Evolutionary conservation across 1,139 yeast species (phyloP).

Genomic region (Yamadazyma dendronema): DNA sequence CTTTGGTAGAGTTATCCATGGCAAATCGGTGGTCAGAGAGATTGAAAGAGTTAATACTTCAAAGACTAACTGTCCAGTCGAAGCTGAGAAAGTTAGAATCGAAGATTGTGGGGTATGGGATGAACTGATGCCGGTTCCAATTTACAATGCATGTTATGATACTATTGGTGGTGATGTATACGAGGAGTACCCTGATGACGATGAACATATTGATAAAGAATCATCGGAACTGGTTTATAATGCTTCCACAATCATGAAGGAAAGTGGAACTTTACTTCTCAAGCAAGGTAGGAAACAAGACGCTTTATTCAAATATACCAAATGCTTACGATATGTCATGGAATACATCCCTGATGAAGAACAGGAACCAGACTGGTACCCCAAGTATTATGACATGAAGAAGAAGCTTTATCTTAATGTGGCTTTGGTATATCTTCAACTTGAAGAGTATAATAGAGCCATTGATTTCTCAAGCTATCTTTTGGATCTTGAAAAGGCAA

Average conservation of each 20-base stretch:
- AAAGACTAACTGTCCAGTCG: slow-evolving; percentile 38
- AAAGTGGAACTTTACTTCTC: slow-evolving; percentile 61
- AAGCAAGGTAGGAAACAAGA: slow-evolving; percentile 49
- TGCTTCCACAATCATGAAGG: slow-evolving; percentile 57
- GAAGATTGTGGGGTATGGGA: slow-evolving; percentile 67
- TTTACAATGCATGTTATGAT: slow-evolving; percentile 60
- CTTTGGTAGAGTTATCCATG: slow-evolving; percentile 64
- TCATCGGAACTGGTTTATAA: slow-evolving; percentile 52
- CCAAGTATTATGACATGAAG: slow-evolving; percentile 53
- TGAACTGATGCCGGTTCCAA: slow-evolving; percentile 50
- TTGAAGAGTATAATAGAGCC: slow-evolving; percentile 43
- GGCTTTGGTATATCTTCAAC: slow-evolving; percentile 50
- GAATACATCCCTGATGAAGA: slow-evolving; percentile 72
- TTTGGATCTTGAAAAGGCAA: slow-evolving; percentile 46
- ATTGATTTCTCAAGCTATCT: slow-evolving; percentile 54
- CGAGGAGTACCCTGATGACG: slow-evolving; percentile 78
- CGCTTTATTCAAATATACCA: slow-evolving; percentile 60
- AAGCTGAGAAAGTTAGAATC: slow-evolving; percentile 43
- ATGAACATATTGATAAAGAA: slow-evolving; percentile 54
- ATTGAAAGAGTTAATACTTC: slow-evolving; percentile 53
- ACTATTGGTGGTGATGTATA: slow-evolving; percentile 64
- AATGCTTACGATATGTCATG: slow-evolving; percentile 64
- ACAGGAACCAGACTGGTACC: slow-evolving; percentile 53
- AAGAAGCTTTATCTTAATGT: slow-evolving; percentile 61
- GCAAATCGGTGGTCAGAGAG: slow-evolving; percentile 69